A percentile compares a stretch with the other conserved stretches of the same genome.
phyloP scores from a whole-genome alignment of 352 stramenopile species.

The Phytophthora fragariae region DNA sequence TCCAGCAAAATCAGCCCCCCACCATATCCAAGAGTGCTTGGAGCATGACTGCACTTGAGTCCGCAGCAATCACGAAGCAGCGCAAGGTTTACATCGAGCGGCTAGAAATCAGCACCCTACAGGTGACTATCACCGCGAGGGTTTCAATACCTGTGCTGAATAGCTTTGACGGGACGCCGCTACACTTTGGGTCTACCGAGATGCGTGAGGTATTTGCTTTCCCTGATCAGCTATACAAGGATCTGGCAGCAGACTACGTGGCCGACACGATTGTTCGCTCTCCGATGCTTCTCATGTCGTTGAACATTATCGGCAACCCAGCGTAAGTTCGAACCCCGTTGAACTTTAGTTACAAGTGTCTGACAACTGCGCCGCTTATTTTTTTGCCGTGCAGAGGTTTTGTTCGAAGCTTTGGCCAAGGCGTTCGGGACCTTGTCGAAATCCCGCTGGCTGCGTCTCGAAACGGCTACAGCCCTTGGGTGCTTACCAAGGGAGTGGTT shows the following conservation, averaged over 20 bases:
- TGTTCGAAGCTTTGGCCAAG: conserved; percentile 70
- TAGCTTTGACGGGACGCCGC: conserved; percentile 80
- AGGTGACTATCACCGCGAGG: conserved; percentile 78
- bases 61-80: conserved; percentile 47
- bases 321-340: conserved; percentile 57
- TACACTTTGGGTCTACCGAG: conserved; percentile 60
- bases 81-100: conserved; percentile 70
- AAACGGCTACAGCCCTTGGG: conserved; percentile 83
- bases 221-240: conserved; percentile 80
- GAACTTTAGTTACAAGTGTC: not conserved
- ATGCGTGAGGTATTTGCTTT: conserved; percentile 83
- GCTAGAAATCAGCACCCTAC: conserved; percentile 61
- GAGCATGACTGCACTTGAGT: conserved; percentile 29
- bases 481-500: conserved; percentile 75
- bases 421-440: conserved; percentile 80
- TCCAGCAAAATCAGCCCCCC: not conserved
- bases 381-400: conserved; percentile 62
- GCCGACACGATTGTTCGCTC: conserved; percentile 82
- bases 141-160: conserved; percentile 83
- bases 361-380: conserved; percentile 12
- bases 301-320: conserved; percentile 88
- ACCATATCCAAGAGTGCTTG: conserved; percentile 20
- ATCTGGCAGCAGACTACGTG: conserved; percentile 85
- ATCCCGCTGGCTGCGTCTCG: conserved; percentile 72
- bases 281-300: conserved; percentile 82